Evolutionary conservation across 352 stramenopile genomes (phyloP), one percentile per base, ranked within the genome.

Genomic region (Phytopythium boreale): DNA sequence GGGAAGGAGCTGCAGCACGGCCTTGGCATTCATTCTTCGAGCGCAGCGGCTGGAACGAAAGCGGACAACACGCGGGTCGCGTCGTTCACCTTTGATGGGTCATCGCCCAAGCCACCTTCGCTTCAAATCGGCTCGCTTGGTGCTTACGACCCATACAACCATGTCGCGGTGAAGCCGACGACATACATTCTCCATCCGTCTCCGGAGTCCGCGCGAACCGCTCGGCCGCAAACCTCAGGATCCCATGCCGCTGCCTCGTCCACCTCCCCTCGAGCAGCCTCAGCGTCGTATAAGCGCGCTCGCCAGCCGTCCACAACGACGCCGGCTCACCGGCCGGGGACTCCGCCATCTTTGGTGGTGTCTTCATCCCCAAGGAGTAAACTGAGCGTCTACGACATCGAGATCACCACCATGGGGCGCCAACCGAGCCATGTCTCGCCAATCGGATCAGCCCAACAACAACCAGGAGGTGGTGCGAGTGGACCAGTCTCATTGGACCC

Each of bases 121-220:
- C 34, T 60, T 7, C 55, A 60, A 26, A n/a, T 60, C 20, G 55
- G n/a, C 4, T 60, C 55, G 17, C 34, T 60, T 5, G 55, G 55
- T n/a, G n/a, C 24, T 0, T 31, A 31, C 20, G 36, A 60, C 22
- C 55, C 55, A n/a, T 5, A 15, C 14, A 11, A 60, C 55, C 36
- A 46, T n/a, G 17, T 47, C 34, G 55, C 55, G 20, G 36, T 60
- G 36, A 60, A 60, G 36, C 55, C 55, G 26, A 60, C 55, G 36
- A 60, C 55, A 4, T 60, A 53, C 17, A 31, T 24, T 7, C 20
- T 51, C 2, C 15, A 52, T 12, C 17, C 56, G 22, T 39, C 39
- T 22, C 20, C 36, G 19, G 24, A 52, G n/a, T 53, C 41, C 5
- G 4, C 31, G 10, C 29, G 52, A 26, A 17, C 31, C 4, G 14